Percentiles rank a stretch among this genome's conserved stretches.
These are phyloP conservation scores for Podila minutissima DNA, from an alignment of 192 early-diverging fungal species.

Conservation along the genomic window DNA sequence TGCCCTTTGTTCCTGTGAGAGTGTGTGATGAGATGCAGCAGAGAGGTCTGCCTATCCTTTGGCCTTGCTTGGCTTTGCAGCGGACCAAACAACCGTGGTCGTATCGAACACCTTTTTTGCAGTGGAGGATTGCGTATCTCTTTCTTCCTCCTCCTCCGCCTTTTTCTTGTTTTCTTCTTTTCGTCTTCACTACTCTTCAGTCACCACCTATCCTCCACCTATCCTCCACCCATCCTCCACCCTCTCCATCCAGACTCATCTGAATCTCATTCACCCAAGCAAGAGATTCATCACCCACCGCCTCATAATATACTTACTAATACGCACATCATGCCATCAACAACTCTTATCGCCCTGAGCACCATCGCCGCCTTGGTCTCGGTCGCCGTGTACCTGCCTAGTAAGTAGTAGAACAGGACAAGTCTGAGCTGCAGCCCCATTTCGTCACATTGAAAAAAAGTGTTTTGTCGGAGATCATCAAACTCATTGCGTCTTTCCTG, in stretches of 20 bases:
- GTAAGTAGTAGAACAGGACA: constrained; percentile 18
- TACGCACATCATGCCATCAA: constrained; percentile 18
- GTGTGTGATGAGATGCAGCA: no score
- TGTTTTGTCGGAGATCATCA: not conserved
- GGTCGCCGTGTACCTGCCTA: constrained; percentile 40
- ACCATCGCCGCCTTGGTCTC: constrained; percentile 24
- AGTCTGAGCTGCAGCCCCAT: not conserved
- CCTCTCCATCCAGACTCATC: not conserved
- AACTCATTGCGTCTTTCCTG: not conserved
- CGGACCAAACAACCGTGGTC: no score
- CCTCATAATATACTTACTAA: not conserved
- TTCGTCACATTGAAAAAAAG: no score
- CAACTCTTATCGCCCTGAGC: constrained; percentile 23
- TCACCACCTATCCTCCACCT: not conserved
- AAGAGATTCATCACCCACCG: no score
- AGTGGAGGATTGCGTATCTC: constrained; percentile 4
- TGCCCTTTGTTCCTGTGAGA: no score
- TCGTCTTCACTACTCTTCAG: not conserved
- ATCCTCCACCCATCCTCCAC: not conserved
- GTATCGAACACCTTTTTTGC: no score
- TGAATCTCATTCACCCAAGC: no score
- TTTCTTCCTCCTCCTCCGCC: not conserved
- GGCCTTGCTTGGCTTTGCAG: no score
- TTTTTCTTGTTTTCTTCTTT: not conserved
- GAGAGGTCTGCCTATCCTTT: no score